Evolutionary conservation across 2,329 filamentous ascomycete genomes (phyloP).

Genomic region (Hymenotorrendiella dingleyae): DNA sequence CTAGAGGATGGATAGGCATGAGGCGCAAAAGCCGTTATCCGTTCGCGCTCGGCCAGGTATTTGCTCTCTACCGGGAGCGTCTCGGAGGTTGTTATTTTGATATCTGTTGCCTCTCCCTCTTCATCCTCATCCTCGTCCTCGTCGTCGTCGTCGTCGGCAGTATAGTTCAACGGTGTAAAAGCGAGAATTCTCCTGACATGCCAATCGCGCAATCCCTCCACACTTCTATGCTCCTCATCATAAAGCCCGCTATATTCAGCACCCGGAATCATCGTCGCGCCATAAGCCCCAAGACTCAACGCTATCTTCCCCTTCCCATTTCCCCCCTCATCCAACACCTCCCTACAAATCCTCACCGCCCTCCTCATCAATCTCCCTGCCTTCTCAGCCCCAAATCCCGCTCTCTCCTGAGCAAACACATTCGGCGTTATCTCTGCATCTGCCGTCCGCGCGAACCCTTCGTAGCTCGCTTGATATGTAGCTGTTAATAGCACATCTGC

Average conservation of each 20-base stretch:
- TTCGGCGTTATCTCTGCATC: too few relatives aligned
- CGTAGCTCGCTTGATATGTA: constrained; percentile 58
- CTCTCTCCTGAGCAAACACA: background rate
- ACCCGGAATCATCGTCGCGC: constrained; percentile 59
- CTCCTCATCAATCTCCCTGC: constrained; percentile 73
- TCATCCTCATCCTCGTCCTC: too few relatives aligned
- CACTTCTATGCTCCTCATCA: constrained; percentile 40
- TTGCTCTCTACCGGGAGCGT: too few relatives aligned
- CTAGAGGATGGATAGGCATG: too few relatives aligned
- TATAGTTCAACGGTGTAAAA: constrained; percentile 38
- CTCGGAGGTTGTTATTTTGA: too few relatives aligned
- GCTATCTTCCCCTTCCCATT: constrained; percentile 38
- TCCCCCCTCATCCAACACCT: constrained; percentile 33
- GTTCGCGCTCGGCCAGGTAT: too few relatives aligned
- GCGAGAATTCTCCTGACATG: constrained; percentile 48
- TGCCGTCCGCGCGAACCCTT: constrained; percentile 43
- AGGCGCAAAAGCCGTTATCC: too few relatives aligned
- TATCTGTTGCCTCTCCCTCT: too few relatives aligned
- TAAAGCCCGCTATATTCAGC: constrained; percentile 62
- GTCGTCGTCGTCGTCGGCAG: too few relatives aligned
- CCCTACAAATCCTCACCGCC: constrained; percentile 53
- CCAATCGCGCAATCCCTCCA: constrained; percentile 46
- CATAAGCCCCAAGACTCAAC: constrained; percentile 60
- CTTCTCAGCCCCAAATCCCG: constrained; percentile 40
- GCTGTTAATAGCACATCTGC: constrained; percentile 60